These are phyloP conservation scores for Celoporthe dispersa DNA, from an alignment of 2,329 filamentous ascomycete genomes.

Conservation along the genomic window DNA sequence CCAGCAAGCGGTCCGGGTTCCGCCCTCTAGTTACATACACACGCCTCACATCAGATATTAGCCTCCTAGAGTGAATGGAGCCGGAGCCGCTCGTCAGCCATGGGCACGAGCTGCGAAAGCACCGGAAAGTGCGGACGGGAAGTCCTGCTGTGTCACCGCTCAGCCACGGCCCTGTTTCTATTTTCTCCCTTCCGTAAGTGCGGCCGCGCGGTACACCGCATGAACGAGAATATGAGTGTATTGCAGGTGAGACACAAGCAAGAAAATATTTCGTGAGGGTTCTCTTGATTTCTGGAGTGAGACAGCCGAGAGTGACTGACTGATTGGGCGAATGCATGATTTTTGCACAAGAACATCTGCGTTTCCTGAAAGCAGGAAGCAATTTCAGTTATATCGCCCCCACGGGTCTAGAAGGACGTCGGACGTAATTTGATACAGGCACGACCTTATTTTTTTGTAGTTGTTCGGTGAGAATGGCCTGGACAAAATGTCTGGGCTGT, in stretches of 20 bases:
- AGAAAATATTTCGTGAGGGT: not conserved
- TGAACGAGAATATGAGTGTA: not conserved
- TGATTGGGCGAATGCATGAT: not conserved
- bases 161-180: not conserved
- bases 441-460: not conserved
- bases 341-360: not conserved
- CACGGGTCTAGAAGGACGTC: not conserved
- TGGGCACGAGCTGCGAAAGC: not conserved
- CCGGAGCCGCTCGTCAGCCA: not conserved
- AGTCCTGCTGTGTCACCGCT: conserved; percentile 1
- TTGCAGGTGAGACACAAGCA: not conserved
- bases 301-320: not conserved
- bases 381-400: not conserved
- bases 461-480: not conserved
- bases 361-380: not conserved
- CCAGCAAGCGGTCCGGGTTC: not conserved
- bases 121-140: not conserved
- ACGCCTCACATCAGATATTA: not conserved
- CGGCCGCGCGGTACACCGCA: not conserved
- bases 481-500: not conserved
- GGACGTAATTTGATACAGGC: not conserved
- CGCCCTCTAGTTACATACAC: not conserved
- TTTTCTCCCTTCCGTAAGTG: not conserved
- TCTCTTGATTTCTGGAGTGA: not conserved
- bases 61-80: not conserved